Evolutionary conservation across 495 filamentous ascomycete species (phyloP).

Genomic region (Penicillium simplicissimum): DNA sequence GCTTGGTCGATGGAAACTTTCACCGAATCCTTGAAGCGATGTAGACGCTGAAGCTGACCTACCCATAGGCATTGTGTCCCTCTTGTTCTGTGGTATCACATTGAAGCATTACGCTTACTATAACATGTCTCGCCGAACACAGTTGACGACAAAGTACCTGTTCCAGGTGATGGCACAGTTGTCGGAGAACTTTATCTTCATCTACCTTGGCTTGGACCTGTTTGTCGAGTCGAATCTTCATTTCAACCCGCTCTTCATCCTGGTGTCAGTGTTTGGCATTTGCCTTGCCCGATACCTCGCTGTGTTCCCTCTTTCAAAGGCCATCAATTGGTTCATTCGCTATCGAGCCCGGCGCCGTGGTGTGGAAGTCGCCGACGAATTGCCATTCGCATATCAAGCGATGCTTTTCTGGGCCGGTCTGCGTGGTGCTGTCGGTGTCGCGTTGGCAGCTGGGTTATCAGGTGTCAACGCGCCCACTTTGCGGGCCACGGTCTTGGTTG

Average conservation of each 20-base stretch:
- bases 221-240: conserved; percentile 86
- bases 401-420: conserved; percentile 99
- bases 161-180: conserved; percentile 94
- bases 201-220: conserved; percentile 91
- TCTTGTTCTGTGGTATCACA: conserved; percentile 96
- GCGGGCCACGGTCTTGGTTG: conserved; percentile 90
- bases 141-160: conserved; percentile 96
- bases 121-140: conserved; percentile 98
- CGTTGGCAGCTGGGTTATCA: conserved; percentile 82
- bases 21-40: background rate
- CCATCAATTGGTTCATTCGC: conserved; percentile 91
- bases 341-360: conserved; percentile 83
- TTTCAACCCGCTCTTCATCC: conserved; percentile 94
- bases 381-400: conserved; percentile 89
- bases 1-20: background rate
- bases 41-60: conserved; percentile 1
- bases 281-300: conserved; percentile 89
- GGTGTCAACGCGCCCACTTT: conserved; percentile 77
- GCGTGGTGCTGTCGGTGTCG: conserved; percentile 93
- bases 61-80: conserved; percentile 84
- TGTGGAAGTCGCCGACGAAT: conserved; percentile 78
- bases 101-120: conserved; percentile 99
- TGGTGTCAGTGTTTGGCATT: conserved; percentile 87
- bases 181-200: conserved; percentile 99
- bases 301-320: conserved; percentile 86